phyloP scores from a whole-genome alignment of 306 rosid genomes.

The Styphnolobium japonicum region DNA sequence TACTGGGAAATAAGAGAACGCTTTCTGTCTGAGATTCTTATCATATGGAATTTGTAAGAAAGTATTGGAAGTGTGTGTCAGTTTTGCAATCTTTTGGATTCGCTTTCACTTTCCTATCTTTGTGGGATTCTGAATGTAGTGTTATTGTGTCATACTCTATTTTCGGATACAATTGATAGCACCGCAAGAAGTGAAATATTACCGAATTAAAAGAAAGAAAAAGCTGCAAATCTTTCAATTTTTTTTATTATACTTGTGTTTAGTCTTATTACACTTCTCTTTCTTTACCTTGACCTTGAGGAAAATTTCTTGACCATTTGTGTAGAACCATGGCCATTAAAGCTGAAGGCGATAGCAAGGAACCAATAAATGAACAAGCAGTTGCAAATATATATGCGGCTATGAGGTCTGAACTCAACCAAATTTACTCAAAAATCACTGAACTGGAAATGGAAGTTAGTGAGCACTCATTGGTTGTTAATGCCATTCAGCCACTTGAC shows the following conservation, averaged over 20 bases:
- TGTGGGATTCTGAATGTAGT: neutral
- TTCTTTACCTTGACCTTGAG: neutral
- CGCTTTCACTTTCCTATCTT: neutral
- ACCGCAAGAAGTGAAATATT: neutral
- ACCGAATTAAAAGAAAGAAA: neutral
- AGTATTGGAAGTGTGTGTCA: neutral
- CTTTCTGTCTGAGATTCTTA: neutral
- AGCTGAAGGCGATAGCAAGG: constrained; percentile 59
- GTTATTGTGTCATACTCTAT: neutral
- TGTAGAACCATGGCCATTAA: constrained; percentile 62
- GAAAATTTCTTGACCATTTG: neutral
- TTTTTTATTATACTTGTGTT: neutral
- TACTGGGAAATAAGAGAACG: neutral
- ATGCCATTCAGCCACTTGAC: constrained; percentile 89
- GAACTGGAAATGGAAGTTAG: constrained; percentile 96
- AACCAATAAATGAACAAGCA: constrained; percentile 82
- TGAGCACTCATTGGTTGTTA: constrained; percentile 79
- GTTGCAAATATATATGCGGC: constrained; percentile 79
- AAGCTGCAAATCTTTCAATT: neutral
- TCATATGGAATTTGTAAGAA: neutral
- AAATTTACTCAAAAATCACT: constrained; percentile 87
- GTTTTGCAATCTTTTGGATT: neutral
- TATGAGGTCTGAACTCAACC: constrained; percentile 91
- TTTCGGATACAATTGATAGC: neutral
- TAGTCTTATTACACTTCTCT: neutral